These are phyloP conservation scores for Starmerella gropengiesseri DNA, from an alignment of 805 yeast genomes.

Conservation along the genomic window DNA sequence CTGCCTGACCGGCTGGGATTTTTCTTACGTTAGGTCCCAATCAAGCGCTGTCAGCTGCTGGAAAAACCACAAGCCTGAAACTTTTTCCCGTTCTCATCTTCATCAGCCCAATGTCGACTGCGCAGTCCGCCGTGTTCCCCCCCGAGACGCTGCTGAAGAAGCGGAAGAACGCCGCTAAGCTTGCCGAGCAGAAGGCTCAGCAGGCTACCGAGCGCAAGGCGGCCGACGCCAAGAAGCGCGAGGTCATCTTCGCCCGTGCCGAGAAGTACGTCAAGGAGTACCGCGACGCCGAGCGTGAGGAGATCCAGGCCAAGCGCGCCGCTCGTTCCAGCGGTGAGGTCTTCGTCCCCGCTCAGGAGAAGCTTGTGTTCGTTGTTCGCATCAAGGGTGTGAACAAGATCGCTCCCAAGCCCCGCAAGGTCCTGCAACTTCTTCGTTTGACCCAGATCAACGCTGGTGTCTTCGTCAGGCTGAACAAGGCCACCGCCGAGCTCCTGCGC, in stretches of 20 bases:
- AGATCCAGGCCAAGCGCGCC: conserved; percentile 67
- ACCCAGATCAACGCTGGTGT: conserved; percentile 92
- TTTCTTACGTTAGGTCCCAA: conserved; percentile 6
- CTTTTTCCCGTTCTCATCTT: conserved; percentile 12
- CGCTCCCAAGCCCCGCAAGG: conserved; percentile 99
- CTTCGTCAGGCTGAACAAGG: conserved; percentile 90
- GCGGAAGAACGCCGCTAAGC: conserved; percentile 46
- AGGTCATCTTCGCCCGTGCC: conserved; percentile 78
- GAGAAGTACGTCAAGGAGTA: conserved; percentile 95
- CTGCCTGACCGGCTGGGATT: too few relatives aligned
- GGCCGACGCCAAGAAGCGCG: conserved; percentile 28
- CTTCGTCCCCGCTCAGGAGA: conserved; percentile 90
- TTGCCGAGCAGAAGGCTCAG: conserved; percentile 45
- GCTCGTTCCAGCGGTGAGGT: conserved; percentile 87
- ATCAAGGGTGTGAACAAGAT: conserved; percentile 99
- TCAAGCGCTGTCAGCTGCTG: conserved; percentile 4
- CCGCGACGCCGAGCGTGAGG: conserved; percentile 82
- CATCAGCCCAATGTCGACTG: conserved; percentile 12
- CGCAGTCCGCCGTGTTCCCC: conserved; percentile 27
- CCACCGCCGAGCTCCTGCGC: conserved; percentile 82
- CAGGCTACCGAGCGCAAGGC: conserved; percentile 35
- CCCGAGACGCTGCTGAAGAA: conserved; percentile 53
- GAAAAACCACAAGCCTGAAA: conserved; percentile 7
- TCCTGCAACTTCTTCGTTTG: conserved; percentile 79
- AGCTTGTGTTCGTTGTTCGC: conserved; percentile 91